Conservation (phyloP, 768 basidiomycete species). For the Tephrocybe sp. region DNA sequence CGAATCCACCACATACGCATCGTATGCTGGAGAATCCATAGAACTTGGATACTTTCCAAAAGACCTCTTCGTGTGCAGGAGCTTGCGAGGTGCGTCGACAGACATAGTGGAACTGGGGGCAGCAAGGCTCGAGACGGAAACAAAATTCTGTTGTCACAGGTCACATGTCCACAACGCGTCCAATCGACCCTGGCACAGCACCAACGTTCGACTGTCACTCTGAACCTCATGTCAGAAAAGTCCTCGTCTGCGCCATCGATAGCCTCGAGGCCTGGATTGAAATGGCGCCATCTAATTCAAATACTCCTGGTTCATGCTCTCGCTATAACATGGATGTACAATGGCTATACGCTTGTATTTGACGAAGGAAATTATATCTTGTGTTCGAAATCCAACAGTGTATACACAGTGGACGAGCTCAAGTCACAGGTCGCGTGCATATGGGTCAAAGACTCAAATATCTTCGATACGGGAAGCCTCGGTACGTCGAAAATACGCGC, state of each 20-base stretch:
- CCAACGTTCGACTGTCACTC: conserved; percentile 14
- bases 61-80: conserved; percentile 60
- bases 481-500: conserved; percentile 29
- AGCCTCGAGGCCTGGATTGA: background rate
- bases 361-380: conserved; percentile 43
- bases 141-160: conserved; percentile 17
- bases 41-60: conserved; percentile 67
- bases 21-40: conserved; percentile 74
- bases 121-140: background rate
- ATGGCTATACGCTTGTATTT: conserved; percentile 29
- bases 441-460: conserved; percentile 46
- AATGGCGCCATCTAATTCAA: background rate
- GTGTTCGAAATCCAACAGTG: conserved; percentile 50
- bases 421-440: conserved; percentile 61
- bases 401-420: conserved; percentile 69
- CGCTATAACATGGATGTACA: conserved; percentile 13
- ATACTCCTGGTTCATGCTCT: conserved; percentile 6
- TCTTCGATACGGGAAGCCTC: conserved; percentile 48
- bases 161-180: conserved; percentile 5
- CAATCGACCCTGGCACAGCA: background rate
- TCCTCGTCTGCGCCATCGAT: background rate
- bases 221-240: conserved; percentile 4
- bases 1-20: conserved; percentile 48
- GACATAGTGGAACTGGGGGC: conserved; percentile 20
- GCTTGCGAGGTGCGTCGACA: conserved; percentile 32